phyloP scores from a whole-genome alignment of 2,329 filamentous ascomycete genomes.

The Orbilia ellipsospora region DNA sequence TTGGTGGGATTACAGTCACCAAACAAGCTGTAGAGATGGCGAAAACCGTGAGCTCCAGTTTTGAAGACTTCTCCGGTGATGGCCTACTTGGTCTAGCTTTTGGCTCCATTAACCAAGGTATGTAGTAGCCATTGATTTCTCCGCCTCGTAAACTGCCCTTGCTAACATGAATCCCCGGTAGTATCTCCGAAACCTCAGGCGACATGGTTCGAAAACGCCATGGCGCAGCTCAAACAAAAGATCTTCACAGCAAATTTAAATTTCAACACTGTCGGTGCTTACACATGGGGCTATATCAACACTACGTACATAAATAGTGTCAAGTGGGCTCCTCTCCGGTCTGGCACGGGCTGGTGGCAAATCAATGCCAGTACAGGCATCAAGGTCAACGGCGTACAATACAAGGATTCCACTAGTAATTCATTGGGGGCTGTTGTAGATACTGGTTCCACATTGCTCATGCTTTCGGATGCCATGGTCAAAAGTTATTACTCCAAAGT shows the following conservation, averaged over 20 bases:
- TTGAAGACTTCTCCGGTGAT: constrained; percentile 70
- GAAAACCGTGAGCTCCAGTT: constrained; percentile 69
- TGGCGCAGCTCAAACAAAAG: constrained; percentile 64
- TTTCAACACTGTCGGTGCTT: constrained; percentile 65
- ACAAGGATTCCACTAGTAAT: constrained; percentile 17
- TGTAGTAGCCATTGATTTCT: constrained; percentile 62
- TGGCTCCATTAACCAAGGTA: constrained; percentile 68
- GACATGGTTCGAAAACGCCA: constrained; percentile 79
- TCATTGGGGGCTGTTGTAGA: constrained; percentile 58
- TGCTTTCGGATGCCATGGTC: constrained; percentile 62
- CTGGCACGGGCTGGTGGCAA: constrained; percentile 39
- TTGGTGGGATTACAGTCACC: constrained; percentile 73
- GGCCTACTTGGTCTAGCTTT: constrained; percentile 76
- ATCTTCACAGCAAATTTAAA: constrained; percentile 71
- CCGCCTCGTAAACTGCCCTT: constrained; percentile 63
- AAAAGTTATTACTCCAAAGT: constrained; percentile 63
- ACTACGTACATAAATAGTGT: constrained; percentile 68
- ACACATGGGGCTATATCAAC: constrained; percentile 70
- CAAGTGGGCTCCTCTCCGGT: constrained; percentile 62
- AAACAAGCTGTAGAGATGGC: constrained; percentile 76
- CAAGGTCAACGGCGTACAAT: constrained; percentile 35
- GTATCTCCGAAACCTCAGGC: constrained; percentile 72
- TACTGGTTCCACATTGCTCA: constrained; percentile 65
- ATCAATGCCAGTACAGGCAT: constrained; percentile 33
- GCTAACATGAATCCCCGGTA: constrained; percentile 68